phyloP scores from a whole-genome alignment of 2,329 filamentous ascomycete genomes.

The Talaromyces sp. region DNA sequence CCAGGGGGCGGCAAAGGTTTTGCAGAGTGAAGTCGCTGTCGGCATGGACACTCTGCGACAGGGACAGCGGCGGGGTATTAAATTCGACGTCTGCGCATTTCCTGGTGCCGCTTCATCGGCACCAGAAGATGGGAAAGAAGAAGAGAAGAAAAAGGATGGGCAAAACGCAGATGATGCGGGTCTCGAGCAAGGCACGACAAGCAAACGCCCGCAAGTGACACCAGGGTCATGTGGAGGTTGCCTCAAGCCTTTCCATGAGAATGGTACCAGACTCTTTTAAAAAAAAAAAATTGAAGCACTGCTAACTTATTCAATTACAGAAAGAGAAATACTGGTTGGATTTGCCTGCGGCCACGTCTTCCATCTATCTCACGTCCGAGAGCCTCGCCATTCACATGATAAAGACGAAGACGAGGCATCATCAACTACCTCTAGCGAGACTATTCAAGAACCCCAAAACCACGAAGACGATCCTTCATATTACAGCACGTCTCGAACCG shows the following conservation, averaged over 20 bases:
- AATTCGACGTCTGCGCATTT: constrained; percentile 66
- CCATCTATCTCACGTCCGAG: constrained; percentile 58
- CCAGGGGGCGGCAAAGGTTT: constrained; percentile 78
- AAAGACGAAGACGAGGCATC: background rate
- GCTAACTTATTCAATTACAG: constrained; percentile 22
- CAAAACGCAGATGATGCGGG: constrained; percentile 12
- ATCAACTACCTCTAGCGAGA: constrained; percentile 17
- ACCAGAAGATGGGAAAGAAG: background rate
- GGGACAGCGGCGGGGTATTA: constrained; percentile 79
- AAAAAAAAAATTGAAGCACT: background rate
- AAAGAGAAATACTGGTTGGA: constrained; percentile 56
- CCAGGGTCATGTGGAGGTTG: constrained; percentile 37
- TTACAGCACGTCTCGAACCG: constrained; percentile 47
- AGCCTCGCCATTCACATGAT: constrained; percentile 26
- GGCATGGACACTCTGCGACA: constrained; percentile 76
- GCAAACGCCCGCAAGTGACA: constrained; percentile 8
- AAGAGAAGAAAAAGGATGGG: constrained; percentile 13
- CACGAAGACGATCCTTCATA: constrained; percentile 14
- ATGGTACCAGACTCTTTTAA: constrained; percentile 24
- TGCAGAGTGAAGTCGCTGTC: constrained; percentile 78
- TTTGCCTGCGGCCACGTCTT: constrained; percentile 68
- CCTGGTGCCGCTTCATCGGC: background rate
- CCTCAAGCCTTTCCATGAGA: constrained; percentile 31
- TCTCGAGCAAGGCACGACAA: background rate
- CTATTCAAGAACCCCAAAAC: constrained; percentile 3